phyloP scores from a whole-genome alignment of 108 stramenopile species.

The Bacterosira constricta region DNA sequence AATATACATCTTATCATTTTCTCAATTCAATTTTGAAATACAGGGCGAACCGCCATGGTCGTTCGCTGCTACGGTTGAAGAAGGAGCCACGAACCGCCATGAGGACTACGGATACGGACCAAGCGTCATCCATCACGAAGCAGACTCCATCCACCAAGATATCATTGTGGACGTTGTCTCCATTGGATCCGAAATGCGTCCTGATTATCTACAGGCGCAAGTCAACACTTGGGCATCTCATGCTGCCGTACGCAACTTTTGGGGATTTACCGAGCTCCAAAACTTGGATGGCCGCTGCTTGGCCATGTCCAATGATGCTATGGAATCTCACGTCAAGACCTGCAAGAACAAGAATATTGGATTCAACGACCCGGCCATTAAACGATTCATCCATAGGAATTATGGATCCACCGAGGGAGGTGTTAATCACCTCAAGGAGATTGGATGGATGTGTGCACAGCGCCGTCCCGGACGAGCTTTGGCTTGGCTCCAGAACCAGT shows the following conservation, averaged over 20 bases:
- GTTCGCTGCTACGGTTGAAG: too few species aligned
- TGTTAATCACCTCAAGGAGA: slow-evolving; percentile 4
- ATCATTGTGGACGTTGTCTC: too few species aligned
- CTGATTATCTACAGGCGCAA: slow-evolving; percentile 34
- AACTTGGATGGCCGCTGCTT: slow-evolving; percentile 7
- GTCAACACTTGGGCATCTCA: slow-evolving; percentile 28
- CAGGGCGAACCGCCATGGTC: too few species aligned
- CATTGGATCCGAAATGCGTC: slow-evolving; percentile 24
- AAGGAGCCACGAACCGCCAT: too few species aligned
- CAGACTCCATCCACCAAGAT: too few species aligned
- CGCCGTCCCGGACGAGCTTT: slow-evolving; percentile 21
- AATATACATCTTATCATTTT: too few species aligned
- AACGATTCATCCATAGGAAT: not conserved
- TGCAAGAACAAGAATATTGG: not conserved
- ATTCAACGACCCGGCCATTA: not conserved
- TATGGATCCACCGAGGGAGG: slow-evolving; percentile 1
- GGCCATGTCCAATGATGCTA: not conserved
- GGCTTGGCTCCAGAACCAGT: slow-evolving; percentile 21
- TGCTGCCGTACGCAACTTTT: slow-evolving; percentile 9
- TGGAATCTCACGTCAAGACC: not conserved
- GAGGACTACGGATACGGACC: too few species aligned
- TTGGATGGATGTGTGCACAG: slow-evolving; percentile 45
- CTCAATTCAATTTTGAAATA: too few species aligned
- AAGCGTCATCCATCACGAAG: too few species aligned
- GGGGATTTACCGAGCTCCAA: slow-evolving; percentile 22